Conservation (phyloP, 306 rosid genomes). For the Vicia sativa region DNA sequence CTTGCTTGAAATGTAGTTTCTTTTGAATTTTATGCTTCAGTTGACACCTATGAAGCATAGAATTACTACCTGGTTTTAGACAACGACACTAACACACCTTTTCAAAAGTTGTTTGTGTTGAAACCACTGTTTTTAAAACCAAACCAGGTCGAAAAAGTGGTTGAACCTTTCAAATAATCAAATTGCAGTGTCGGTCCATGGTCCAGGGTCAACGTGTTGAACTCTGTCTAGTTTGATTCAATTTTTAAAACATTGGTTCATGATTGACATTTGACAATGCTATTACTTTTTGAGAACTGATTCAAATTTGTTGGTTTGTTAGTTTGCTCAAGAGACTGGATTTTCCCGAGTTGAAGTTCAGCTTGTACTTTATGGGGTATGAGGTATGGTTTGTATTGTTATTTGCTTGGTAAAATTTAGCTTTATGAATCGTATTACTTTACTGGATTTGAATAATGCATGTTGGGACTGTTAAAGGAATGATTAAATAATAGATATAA, state of each 20-base stretch:
- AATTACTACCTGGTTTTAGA: too few species aligned
- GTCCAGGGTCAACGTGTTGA: too few species aligned
- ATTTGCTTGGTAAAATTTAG: conserved; percentile 30
- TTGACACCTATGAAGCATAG: neutral
- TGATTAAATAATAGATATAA: neutral
- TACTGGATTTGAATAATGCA: conserved; percentile 29
- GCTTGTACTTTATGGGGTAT: conserved; percentile 88
- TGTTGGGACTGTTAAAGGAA: conserved; percentile 16
- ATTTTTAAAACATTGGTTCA: too few species aligned
- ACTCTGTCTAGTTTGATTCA: too few species aligned
- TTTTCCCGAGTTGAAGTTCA: conserved; percentile 89
- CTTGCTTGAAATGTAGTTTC: neutral
- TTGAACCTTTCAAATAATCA: too few species aligned
- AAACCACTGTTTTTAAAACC: too few species aligned
- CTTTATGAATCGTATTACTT: conserved; percentile 18
- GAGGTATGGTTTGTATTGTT: conserved; percentile 55
- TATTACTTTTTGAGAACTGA: conserved; percentile 27
- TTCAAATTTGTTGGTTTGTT: conserved; percentile 34
- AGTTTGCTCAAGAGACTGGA: conserved; percentile 94
- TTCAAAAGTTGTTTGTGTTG: too few species aligned
- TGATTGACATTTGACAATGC: neutral
- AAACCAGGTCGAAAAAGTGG: too few species aligned
- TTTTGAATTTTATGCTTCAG: conserved; percentile 9
- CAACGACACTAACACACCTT: too few species aligned
- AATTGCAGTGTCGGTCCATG: too few species aligned